Percentiles rank a stretch among this genome's conserved stretches.
Evolutionary conservation across 345 rosid genomes (phyloP).

Genomic region (Sonneratia caseolaris): DNA sequence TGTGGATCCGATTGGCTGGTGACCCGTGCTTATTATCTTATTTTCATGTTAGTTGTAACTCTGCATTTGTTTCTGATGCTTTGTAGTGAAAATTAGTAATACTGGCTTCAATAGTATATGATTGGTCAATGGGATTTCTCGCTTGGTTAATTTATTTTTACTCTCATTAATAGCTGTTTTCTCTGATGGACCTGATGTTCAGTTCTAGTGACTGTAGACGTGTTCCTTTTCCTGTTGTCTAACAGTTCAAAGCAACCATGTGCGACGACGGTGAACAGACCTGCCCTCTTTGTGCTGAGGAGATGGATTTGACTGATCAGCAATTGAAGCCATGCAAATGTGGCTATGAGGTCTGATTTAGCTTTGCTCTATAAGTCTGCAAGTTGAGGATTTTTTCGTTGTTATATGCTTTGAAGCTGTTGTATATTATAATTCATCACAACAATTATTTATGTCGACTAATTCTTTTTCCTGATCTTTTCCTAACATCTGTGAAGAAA

Average conservation of each 20-base stretch:
- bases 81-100: not conserved
- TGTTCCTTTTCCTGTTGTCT: not conserved
- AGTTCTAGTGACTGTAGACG: not conserved
- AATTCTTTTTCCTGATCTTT: no score
- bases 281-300: slow-evolving; percentile 88
- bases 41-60: not conserved
- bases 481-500: no score
- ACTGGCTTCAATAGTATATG: not conserved
- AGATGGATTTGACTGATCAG: slow-evolving; percentile 94
- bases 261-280: slow-evolving; percentile 77
- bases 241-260: slow-evolving; percentile 36
- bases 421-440: not conserved
- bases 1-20: not conserved
- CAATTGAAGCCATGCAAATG: slow-evolving; percentile 95
- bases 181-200: not conserved
- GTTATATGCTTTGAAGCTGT: no score
- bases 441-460: no score
- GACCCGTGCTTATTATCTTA: not conserved
- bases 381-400: no score
- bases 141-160: not conserved
- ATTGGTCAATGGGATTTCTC: not conserved
- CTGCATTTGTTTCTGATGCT: not conserved
- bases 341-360: slow-evolving; percentile 67
- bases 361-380: not conserved
- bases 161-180: not conserved